Base-by-base conservation (phyloP, 306 rosid genomes). In the Acacia melanoxylon region DNA sequence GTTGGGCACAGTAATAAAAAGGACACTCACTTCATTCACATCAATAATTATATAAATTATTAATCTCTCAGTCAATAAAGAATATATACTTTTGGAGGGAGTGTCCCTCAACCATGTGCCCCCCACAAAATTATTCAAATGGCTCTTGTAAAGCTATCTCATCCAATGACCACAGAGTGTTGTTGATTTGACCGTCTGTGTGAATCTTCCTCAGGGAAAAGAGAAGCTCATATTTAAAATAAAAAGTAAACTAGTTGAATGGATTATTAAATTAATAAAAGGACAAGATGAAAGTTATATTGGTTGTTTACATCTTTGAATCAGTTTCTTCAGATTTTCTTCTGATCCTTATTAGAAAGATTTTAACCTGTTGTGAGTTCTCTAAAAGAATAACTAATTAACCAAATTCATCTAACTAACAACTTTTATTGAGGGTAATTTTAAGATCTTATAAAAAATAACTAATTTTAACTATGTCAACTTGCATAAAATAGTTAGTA, bases 71-170 rank as follows among this genome's bases (percentile, higher is more conserved):
- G 12, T 65, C 17, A 49, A 22, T 74, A 19, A 37, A 78, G 68
- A 59, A 68, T 75, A 79, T 74, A 70, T 75, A 69, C 68, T 70
- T 78, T 85, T 45, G 77, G 69, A 16, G 2, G 61, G 78, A 27
- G 81, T 27, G 78, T 33, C 49, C 75, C 25, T 76, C 63, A 67
- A 54, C 85, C 85, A 85, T 69, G 83, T 81, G 80, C 74, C 70
- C 13, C 3, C 40, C 52, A 1, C 45, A 33, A 33, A 22, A 40
- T 35, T 59, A 59, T 75, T 80, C n/a, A 61, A 0, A 37, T 42
- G 29, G n/a, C 7, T 31, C 25, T 56, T 19, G 41, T 45, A 56
- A 41, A 72, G 74, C 19, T 42, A 41, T 69, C 27, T 69, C 27
- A 22, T 41, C 52, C 8, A 42, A 11, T n/a, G 17, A 2, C 65